phyloP scores from a whole-genome alignment of 1,284 basidiomycete species.

The Pulveroboletus ridleyi region DNA sequence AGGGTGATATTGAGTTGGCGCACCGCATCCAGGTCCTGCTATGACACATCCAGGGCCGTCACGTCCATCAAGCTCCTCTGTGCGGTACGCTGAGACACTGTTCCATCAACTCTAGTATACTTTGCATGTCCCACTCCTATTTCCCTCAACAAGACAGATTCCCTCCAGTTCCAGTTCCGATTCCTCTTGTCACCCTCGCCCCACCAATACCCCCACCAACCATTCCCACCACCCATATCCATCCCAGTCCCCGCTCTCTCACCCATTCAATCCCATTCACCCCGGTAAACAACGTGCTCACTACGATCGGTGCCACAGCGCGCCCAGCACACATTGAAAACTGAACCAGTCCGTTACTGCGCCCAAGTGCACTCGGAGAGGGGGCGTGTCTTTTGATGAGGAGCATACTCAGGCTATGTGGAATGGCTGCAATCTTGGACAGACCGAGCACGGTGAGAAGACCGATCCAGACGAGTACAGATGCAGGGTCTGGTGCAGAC shows the following conservation, averaged over 20 bases:
- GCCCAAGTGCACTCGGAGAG: constrained; percentile 12
- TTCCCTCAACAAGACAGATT: too few species aligned
- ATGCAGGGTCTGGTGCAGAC: too few species aligned
- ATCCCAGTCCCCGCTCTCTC: constrained; percentile 16
- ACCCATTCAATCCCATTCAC: constrained; percentile 19
- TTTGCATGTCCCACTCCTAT: too few species aligned
- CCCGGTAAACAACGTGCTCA: constrained; percentile 18
- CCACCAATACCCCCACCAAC: constrained; percentile 12
- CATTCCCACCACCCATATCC: constrained; percentile 22
- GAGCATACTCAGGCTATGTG: constrained; percentile 18
- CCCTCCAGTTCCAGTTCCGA: neutral
- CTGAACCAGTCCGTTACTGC: constrained; percentile 24
- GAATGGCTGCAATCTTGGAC: constrained; percentile 22
- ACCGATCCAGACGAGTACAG: constrained; percentile 18
- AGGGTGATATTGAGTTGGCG: too few species aligned
- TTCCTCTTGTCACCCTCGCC: constrained; percentile 7
- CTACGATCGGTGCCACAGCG: constrained; percentile 19
- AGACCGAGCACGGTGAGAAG: constrained; percentile 17
- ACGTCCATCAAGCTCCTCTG: too few species aligned
- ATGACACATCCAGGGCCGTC: too few species aligned
- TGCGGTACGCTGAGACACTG: too few species aligned
- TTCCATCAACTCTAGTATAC: too few species aligned
- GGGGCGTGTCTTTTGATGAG: constrained; percentile 21
- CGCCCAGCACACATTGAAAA: constrained; percentile 26
- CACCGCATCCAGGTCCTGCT: too few species aligned